A percentile compares a stretch with the other conserved stretches of the same genome.
These are phyloP conservation scores for Ustilago tritici DNA, from an alignment of 1,284 basidiomycete species.

Conservation along the genomic window DNA sequence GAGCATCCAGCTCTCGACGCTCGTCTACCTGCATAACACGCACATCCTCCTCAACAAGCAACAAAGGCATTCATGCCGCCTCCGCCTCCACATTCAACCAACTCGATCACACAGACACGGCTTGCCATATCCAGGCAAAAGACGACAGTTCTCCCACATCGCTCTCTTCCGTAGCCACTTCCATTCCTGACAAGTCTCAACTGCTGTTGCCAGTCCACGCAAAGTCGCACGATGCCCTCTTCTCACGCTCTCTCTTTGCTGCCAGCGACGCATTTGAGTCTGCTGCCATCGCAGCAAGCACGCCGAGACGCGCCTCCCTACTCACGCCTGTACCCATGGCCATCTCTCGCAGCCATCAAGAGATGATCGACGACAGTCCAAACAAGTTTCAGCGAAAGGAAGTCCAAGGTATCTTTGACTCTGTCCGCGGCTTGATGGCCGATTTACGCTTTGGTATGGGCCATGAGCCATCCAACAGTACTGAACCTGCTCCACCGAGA, in stretches of 20 bases:
- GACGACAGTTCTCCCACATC: slow-evolving; percentile 4
- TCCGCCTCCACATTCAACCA: not conserved
- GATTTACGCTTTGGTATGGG: slow-evolving; percentile 17
- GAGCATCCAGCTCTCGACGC: not conserved
- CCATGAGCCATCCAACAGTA: not conserved
- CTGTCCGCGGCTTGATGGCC: slow-evolving; percentile 26
- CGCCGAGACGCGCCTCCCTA: slow-evolving; percentile 9
- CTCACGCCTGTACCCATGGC: slow-evolving; percentile 16
- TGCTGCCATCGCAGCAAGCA: not conserved
- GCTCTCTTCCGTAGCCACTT: slow-evolving; percentile 15
- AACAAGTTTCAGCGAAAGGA: slow-evolving; percentile 8
- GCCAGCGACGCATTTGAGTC: not conserved
- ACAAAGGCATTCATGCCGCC: not conserved
- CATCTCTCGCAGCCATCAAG: slow-evolving; percentile 26
- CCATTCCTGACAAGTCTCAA: slow-evolving; percentile 2
- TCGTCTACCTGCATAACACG: not conserved
- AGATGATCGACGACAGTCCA: slow-evolving; percentile 23
- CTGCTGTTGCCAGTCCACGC: not conserved
- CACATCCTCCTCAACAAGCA: not conserved
- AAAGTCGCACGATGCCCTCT: slow-evolving; percentile 7
- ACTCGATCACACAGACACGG: not conserved
- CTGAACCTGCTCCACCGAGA: too few relatives aligned
- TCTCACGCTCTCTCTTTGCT: not conserved
- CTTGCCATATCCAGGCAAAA: not conserved
- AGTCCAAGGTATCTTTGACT: slow-evolving; percentile 19